These are phyloP conservation scores for Phytophthora nicotianae DNA, from an alignment of 352 stramenopile genomes.

Conservation along the genomic window DNA sequence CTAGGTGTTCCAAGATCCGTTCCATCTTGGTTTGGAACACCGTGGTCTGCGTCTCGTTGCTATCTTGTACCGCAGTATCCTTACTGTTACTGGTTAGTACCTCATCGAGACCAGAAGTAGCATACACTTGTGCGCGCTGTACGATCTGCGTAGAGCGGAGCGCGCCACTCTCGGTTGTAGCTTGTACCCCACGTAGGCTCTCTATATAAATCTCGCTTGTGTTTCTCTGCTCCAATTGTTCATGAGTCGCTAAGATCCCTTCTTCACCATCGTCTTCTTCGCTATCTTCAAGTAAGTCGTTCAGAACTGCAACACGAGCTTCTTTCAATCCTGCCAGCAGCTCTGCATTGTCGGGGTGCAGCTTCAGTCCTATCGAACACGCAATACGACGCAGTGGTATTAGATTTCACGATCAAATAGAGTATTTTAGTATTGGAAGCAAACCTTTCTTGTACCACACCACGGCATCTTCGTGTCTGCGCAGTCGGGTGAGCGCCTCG, in stretches of 20 bases:
- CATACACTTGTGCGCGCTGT: slow-evolving; percentile 27
- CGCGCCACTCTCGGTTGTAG: neutral
- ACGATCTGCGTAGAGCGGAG: slow-evolving; percentile 26
- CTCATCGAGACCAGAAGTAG: slow-evolving; percentile 19
- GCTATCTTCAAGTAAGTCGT: slow-evolving; percentile 45
- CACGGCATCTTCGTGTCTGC: slow-evolving; percentile 45
- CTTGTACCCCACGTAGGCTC: slow-evolving; percentile 1
- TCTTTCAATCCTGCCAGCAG: slow-evolving; percentile 50
- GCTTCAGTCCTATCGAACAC: slow-evolving; percentile 43
- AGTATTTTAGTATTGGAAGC: neutral
- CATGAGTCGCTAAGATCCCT: neutral
- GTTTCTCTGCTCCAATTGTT: neutral
- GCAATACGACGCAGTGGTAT: neutral
- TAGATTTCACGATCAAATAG: neutral
- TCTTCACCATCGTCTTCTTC: slow-evolving; percentile 31
- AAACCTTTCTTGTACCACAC: slow-evolving; percentile 57
- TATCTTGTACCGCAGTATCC: slow-evolving; percentile 14
- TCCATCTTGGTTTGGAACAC: slow-evolving; percentile 68
- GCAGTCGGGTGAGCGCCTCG: slow-evolving; percentile 38
- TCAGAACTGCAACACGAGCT: slow-evolving; percentile 61
- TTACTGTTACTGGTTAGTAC: slow-evolving; percentile 8
- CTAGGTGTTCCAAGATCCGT: slow-evolving; percentile 56
- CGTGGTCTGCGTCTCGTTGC: slow-evolving; percentile 15
- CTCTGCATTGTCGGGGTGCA: slow-evolving; percentile 42
- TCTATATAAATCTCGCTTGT: slow-evolving; percentile 7